Conservation (phyloP, 805 yeast species). For the Pichia manshurica region DNA sequence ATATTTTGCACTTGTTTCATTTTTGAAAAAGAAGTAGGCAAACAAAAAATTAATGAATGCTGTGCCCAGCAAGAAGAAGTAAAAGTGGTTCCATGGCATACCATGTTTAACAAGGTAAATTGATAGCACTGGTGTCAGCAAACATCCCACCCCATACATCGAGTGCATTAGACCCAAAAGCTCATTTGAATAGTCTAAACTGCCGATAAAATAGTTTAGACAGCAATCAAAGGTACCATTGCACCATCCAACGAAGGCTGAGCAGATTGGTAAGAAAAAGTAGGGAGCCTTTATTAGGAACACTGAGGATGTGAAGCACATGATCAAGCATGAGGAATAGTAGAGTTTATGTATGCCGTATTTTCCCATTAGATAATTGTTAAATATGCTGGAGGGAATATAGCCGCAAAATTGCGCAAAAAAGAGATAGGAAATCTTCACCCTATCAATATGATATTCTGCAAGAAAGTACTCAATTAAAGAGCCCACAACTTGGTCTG, state of each 20-base stretch:
- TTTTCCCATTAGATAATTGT: constrained; percentile 35
- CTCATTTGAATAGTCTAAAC: constrained; percentile 42
- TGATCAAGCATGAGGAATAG: constrained; percentile 13
- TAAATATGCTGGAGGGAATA: constrained; percentile 44
- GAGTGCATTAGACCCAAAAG: constrained; percentile 49
- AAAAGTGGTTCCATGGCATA: constrained; percentile 41
- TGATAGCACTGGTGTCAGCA: constrained; percentile 43
- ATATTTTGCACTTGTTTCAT: constrained; percentile 43
- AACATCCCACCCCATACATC: constrained; percentile 48
- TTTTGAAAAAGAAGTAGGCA: constrained; percentile 29
- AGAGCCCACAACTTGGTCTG: constrained; percentile 59
- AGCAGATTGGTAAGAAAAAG: constrained; percentile 33
- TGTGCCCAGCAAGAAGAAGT: constrained; percentile 31
- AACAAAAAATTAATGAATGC: constrained; percentile 24
- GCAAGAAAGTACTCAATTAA: constrained; percentile 46
- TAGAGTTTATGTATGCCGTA: constrained; percentile 49
- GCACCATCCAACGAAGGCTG: constrained; percentile 46
- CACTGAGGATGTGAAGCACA: constrained; percentile 19
- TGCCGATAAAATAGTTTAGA: constrained; percentile 48
- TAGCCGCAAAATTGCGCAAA: constrained; percentile 52
- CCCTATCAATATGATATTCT: constrained; percentile 44
- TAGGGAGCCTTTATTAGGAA: constrained; percentile 40
- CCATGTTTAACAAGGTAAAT: constrained; percentile 36
- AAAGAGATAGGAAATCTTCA: constrained; percentile 44
- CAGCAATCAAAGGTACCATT: constrained; percentile 53